These are phyloP conservation scores for Epichloe sp. DNA, from an alignment of 2,329 filamentous ascomycete genomes.

Conservation along the genomic window DNA sequence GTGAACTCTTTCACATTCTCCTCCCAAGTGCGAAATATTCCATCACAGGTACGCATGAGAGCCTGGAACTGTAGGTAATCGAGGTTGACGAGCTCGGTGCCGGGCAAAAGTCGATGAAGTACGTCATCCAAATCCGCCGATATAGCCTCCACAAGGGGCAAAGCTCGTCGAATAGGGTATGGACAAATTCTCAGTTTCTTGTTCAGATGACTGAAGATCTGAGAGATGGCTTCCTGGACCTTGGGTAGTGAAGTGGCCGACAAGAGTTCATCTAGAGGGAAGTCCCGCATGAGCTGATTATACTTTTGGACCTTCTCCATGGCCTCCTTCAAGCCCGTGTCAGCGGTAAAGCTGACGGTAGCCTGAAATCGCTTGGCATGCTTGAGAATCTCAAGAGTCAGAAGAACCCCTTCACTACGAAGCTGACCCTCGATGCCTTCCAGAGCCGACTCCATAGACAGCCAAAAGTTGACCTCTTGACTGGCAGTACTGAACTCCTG, in stretches of 20 bases:
- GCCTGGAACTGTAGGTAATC: conserved; percentile 82
- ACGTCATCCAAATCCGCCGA: conserved; percentile 83
- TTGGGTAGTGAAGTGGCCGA: conserved; percentile 84
- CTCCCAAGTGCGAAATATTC: conserved; percentile 88
- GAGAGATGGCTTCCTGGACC: conserved; percentile 73
- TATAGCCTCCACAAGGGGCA: conserved; percentile 93
- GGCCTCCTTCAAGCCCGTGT: conserved; percentile 91
- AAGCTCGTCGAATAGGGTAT: conserved; percentile 81
- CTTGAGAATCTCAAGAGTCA: conserved; percentile 90
- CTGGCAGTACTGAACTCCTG: conserved; percentile 57
- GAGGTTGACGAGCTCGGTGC: conserved; percentile 78
- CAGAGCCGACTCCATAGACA: conserved; percentile 89
- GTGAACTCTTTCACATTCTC: conserved; percentile 96
- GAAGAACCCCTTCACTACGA: conserved; percentile 70
- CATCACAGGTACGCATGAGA: conserved; percentile 71
- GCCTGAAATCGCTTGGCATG: conserved; percentile 97
- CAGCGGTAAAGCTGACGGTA: conserved; percentile 89
- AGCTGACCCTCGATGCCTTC: conserved; percentile 87
- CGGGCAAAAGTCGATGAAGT: conserved; percentile 74
- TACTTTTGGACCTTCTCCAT: conserved; percentile 97
- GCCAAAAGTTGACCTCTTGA: conserved; percentile 98
- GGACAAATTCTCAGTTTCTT: conserved; percentile 95
- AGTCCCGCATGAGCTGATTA: conserved; percentile 97
- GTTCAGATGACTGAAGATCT: conserved; percentile 91
- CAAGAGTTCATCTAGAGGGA: conserved; percentile 85